Percentiles rank a stretch among this genome's conserved stretches.
These are phyloP conservation scores for Metarhizium brunneum DNA, from an alignment of 2,329 filamentous ascomycete genomes.

Conservation along the genomic window DNA sequence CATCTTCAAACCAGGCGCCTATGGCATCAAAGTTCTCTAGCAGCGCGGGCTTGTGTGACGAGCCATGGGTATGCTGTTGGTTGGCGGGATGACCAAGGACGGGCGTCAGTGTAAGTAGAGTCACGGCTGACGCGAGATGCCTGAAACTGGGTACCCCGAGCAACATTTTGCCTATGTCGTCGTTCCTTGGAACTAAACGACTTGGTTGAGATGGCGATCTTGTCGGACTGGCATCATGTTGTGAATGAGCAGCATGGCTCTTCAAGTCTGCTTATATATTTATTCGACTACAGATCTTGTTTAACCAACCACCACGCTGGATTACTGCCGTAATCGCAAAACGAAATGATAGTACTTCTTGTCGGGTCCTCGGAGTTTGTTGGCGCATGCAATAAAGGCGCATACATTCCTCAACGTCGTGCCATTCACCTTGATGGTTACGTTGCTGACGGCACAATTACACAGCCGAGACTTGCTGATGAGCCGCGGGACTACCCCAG, in stretches of 20 bases:
- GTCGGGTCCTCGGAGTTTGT: too few relatives aligned
- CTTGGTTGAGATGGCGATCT: neutral
- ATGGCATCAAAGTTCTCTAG: conserved; percentile 18
- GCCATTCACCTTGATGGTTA: neutral
- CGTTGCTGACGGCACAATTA: neutral
- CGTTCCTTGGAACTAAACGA: neutral
- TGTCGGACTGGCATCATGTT: too few relatives aligned
- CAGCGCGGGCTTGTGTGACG: neutral
- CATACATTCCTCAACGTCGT: too few relatives aligned
- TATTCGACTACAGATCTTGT: neutral
- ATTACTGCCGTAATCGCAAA: too few relatives aligned
- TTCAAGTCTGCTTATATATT: neutral
- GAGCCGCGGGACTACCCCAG: neutral
- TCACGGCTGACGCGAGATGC: neutral
- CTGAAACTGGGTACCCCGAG: neutral
- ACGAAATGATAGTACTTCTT: too few relatives aligned
- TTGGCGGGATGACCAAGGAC: neutral
- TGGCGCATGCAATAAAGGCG: neutral
- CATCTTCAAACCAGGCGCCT: conserved; percentile 30
- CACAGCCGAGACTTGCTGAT: too few relatives aligned
- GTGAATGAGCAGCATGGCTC: neutral
- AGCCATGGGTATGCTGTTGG: neutral
- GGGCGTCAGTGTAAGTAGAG: conserved; percentile 1
- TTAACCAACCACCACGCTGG: too few relatives aligned
- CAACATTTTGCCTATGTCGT: neutral